A percentile compares a stretch with the other conserved stretches of the same genome.
Evolutionary conservation across 331 rosid species (phyloP).

Genomic region (Rhamnella rubrinervis): DNA sequence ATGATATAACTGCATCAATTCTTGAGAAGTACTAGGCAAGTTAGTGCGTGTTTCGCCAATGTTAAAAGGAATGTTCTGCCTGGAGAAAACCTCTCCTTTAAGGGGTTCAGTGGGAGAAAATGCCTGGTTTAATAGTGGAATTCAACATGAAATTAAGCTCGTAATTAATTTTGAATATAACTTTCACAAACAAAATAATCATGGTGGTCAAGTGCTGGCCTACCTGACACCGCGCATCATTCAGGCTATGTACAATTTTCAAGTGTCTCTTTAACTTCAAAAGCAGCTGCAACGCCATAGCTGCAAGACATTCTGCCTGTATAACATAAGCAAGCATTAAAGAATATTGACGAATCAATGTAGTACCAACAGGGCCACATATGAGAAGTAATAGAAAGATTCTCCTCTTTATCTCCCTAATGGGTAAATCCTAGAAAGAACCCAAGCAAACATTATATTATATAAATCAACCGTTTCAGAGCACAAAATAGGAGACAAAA

Average conservation of each 20-base stretch:
- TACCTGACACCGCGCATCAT: conserved; percentile 96
- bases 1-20: conserved; percentile 81
- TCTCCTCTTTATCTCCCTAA: background rate
- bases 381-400: background rate
- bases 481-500: background rate
- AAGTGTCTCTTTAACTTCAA: conserved; percentile 93
- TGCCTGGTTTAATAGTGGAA: conserved; percentile 48
- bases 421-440: background rate
- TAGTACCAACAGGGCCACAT: no score
- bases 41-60: conserved; percentile 57
- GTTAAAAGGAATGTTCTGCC: conserved; percentile 67
- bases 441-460: background rate
- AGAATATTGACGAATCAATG: background rate
- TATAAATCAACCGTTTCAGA: background rate
- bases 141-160: background rate
- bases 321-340: conserved; percentile 16
- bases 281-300: conserved; percentile 88
- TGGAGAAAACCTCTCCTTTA: conserved; percentile 82
- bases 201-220: background rate
- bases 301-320: conserved; percentile 81
- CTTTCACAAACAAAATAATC: background rate
- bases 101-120: conserved; percentile 78
- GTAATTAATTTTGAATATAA: background rate
- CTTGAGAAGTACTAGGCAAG: conserved; percentile 70
- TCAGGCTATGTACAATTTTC: conserved; percentile 72